Base-by-base conservation (phyloP, 805 yeast species). In the Pichia insulana region DNA sequence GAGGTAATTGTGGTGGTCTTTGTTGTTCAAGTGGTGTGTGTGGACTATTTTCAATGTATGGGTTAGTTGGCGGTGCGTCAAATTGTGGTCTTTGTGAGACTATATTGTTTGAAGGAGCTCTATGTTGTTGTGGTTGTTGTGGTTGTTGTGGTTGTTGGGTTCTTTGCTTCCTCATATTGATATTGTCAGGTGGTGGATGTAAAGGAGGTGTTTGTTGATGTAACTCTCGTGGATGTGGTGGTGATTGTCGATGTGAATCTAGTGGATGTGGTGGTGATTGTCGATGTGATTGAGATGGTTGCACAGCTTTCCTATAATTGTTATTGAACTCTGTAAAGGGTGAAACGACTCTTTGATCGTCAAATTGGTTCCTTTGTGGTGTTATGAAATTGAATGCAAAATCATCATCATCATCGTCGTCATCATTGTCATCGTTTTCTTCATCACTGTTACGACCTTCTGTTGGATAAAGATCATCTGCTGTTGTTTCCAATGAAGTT, bases 261-360 rank as follows among this genome's bases (percentile, higher is more conserved):
- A 8, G 8, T 22, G 7, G 25, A 5, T 6, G 25, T 22, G 25
- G 25, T 5, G 25, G 8, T 6, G 25, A 22, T 8, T 22, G 25
- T 8, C 8, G 25, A 6, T 5, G 7, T 22, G 25, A 8, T 18
- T 22, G 25, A 6, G 25, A 5, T 22, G 25, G 25, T 18, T 56
- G 51, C 49, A 61, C 52, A 2, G 64, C 51, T 22, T 50, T 51
- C 17, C 52, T 54, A 42, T 54, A 58, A 30, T 61, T 55, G 11
- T 50, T 50, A 40, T 62, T 57, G 52, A 62, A 63, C 22, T 56
- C 64, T 2, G 65, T 53, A 45, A 61, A 62, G 34, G 69, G 68
- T 1, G 68, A 64, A 20, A 62, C 37, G 8, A 50, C 52, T 34
- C 65, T 44, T 16, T 38, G 34, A 2, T 11, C 26, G 17, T 34